A percentile compares a stretch with the other conserved stretches of the same genome.
Evolutionary conservation across 495 filamentous ascomycete genomes (phyloP).

Genomic region (Eremomyces bilateralis): DNA sequence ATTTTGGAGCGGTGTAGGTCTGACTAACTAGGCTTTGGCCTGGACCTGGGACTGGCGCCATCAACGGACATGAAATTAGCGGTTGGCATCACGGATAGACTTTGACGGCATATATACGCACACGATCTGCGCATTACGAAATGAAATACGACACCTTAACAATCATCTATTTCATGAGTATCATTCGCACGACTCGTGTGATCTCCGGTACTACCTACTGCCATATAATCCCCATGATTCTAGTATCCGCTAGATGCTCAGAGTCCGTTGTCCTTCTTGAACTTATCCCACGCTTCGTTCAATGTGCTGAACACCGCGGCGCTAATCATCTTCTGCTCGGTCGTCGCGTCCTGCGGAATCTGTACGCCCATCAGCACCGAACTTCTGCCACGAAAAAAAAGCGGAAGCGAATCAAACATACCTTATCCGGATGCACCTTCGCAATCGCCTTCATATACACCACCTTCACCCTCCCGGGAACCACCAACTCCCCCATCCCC

Average conservation of each 20-base stretch:
- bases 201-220: not conserved
- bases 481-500: conserved; percentile 71
- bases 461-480: conserved; percentile 85
- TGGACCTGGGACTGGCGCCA: too few species aligned
- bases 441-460: conserved; percentile 98
- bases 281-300: conserved; percentile 98
- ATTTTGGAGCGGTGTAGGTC: too few species aligned
- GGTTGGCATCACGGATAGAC: not conserved
- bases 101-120: not conserved
- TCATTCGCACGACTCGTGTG: not conserved
- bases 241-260: conserved; percentile 17
- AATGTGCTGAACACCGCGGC: conserved; percentile 75
- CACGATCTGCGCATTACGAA: not conserved
- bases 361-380: conserved; percentile 16
- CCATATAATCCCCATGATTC: not conserved
- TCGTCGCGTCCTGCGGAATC: conserved; percentile 75
- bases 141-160: too few species aligned
- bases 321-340: conserved; percentile 84
- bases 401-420: conserved; percentile 23
- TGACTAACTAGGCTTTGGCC: too few species aligned
- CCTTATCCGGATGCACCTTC: conserved; percentile 97
- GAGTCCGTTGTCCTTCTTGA: conserved; percentile 72
- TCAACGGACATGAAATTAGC: not conserved
- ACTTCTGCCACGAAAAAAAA: not conserved
- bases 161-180: not conserved